Conservation (phyloP, 2,329 filamentous ascomycete species). For the Colletotrichum navitas region DNA sequence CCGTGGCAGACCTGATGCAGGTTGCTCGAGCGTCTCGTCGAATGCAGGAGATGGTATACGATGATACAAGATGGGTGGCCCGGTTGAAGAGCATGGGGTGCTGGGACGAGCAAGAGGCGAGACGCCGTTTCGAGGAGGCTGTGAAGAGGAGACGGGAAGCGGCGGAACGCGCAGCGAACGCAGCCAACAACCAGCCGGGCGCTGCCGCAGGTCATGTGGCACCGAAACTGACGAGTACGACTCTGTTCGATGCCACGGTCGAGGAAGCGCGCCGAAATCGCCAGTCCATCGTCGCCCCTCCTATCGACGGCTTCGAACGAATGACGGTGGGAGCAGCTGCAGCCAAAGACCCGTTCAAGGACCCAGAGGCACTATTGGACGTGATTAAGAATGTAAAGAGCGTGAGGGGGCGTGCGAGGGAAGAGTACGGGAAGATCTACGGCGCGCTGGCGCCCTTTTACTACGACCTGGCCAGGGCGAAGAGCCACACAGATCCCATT, state of each 20-base stretch:
- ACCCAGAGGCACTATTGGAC: slow-evolving; percentile 74
- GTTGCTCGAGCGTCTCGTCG: slow-evolving; percentile 87
- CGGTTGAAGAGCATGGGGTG: slow-evolving; percentile 87
- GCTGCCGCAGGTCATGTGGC: slow-evolving; percentile 43
- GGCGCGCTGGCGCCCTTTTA: slow-evolving; percentile 91
- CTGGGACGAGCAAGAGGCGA: slow-evolving; percentile 91
- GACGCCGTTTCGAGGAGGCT: slow-evolving; percentile 82
- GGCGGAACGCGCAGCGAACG: slow-evolving; percentile 48
- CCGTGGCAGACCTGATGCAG: slow-evolving; percentile 84
- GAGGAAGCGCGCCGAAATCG: slow-evolving; percentile 72
- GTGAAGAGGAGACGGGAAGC: slow-evolving; percentile 72
- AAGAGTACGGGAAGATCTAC: slow-evolving; percentile 93
- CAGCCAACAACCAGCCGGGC: slow-evolving; percentile 40
- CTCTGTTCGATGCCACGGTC: slow-evolving; percentile 79
- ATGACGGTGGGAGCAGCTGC: slow-evolving; percentile 67
- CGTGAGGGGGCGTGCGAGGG: slow-evolving; percentile 84
- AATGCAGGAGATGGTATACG: slow-evolving; percentile 98
- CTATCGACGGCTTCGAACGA: slow-evolving; percentile 82
- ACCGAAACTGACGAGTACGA: slow-evolving; percentile 59
- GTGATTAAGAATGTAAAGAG: slow-evolving; percentile 80
- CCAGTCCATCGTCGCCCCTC: slow-evolving; percentile 49
- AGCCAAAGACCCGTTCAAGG: slow-evolving; percentile 62
- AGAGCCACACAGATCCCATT: slow-evolving; percentile 81
- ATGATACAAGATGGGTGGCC: slow-evolving; percentile 95
- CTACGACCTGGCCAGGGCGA: slow-evolving; percentile 79